Percentiles rank a stretch among this genome's conserved stretches.
These are phyloP conservation scores for Helotiales sp. DNA, from an alignment of 2,329 filamentous ascomycete species.

Conservation along the genomic window DNA sequence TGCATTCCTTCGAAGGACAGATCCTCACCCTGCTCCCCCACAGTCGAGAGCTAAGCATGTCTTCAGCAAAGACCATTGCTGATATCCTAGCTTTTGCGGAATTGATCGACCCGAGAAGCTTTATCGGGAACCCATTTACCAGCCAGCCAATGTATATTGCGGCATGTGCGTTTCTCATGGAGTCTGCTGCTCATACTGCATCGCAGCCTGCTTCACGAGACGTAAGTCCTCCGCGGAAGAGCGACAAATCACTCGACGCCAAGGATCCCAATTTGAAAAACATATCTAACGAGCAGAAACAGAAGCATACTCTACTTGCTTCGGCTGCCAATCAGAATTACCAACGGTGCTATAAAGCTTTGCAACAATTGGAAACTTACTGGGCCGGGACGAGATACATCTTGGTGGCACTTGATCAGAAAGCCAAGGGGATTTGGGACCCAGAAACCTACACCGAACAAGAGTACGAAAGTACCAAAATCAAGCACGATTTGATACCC, in stretches of 20 bases:
- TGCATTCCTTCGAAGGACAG: conserved; percentile 74
- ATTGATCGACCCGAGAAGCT: conserved; percentile 82
- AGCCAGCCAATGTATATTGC: conserved; percentile 92
- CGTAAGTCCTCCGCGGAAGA: conserved; percentile 34
- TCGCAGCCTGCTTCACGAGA: conserved; percentile 68
- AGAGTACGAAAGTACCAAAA: conserved; percentile 75
- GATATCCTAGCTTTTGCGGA: conserved; percentile 88
- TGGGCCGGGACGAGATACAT: conserved; percentile 91
- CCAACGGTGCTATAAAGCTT: conserved; percentile 81
- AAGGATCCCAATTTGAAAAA: conserved; percentile 36
- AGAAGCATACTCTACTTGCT: conserved; percentile 76
- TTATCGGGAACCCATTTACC: conserved; percentile 86
- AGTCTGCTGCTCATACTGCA: conserved; percentile 74
- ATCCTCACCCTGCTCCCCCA: conserved; percentile 78
- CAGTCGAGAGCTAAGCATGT: conserved; percentile 68
- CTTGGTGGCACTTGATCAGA: conserved; percentile 83
- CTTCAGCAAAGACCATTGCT: conserved; percentile 80
- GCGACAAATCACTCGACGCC: not conserved
- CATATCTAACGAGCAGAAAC: conserved; percentile 35
- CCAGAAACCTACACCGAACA: conserved; percentile 70
- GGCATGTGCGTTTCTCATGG: conserved; percentile 85
- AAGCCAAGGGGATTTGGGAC: conserved; percentile 84
- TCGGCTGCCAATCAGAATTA: conserved; percentile 87
- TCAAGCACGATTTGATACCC: conserved; percentile 51
- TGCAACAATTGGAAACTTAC: conserved; percentile 80